phyloP scores from a whole-genome alignment of 1,284 basidiomycete genomes.

The Gastroboletus turbinatus region DNA sequence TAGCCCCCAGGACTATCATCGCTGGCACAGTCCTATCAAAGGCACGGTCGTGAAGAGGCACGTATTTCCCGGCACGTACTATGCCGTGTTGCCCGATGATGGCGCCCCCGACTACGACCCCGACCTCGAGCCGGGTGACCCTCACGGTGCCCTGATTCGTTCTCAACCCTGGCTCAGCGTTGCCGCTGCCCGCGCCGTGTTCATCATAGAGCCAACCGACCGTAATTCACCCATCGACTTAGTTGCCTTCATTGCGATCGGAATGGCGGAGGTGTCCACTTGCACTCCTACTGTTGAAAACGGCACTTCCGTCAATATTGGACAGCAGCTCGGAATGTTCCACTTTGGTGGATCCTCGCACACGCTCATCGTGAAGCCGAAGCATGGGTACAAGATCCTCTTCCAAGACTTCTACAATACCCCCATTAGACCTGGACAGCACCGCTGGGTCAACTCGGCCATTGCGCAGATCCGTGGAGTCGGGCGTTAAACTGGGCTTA shows the following conservation, averaged over 20 bases:
- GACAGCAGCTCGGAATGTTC: slow-evolving; percentile 42
- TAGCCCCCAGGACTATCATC: slow-evolving; percentile 46
- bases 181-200: slow-evolving; percentile 43
- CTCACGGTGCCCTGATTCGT: slow-evolving; percentile 41
- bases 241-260: slow-evolving; percentile 42
- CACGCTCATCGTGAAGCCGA: slow-evolving; percentile 38
- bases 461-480: not conserved
- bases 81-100: slow-evolving; percentile 28
- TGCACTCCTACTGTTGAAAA: slow-evolving; percentile 30
- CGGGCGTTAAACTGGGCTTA: not conserved
- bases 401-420: not conserved
- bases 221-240: not conserved
- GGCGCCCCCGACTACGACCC: not conserved
- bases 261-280: slow-evolving; percentile 58
- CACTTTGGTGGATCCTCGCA: slow-evolving; percentile 53
- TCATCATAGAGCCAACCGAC: not conserved
- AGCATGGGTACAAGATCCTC: not conserved
- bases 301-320: not conserved
- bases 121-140: slow-evolving; percentile 4
- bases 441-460: slow-evolving; percentile 8
- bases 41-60: slow-evolving; percentile 44
- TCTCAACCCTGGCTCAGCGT: slow-evolving; percentile 13
- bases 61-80: slow-evolving; percentile 51
- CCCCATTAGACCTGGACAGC: not conserved
- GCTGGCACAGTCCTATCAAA: slow-evolving; percentile 53